These are phyloP conservation scores for Hypomyces rosellus DNA, from an alignment of 2,329 filamentous ascomycete species.

Conservation along the genomic window DNA sequence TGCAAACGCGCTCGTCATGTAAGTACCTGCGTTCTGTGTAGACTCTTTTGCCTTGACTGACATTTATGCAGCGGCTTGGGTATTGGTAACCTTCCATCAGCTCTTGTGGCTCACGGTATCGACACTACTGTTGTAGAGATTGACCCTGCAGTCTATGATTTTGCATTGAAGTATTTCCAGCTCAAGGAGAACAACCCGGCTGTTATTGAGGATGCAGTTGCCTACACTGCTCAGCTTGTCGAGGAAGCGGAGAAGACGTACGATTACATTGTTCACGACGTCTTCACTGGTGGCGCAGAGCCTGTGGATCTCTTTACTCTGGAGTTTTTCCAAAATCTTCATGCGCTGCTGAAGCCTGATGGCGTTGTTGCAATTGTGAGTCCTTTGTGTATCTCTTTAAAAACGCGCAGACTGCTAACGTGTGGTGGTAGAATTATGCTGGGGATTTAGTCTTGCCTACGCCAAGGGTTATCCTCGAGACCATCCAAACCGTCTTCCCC, in stretches of 20 bases:
- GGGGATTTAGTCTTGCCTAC: constrained; percentile 76
- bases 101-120: constrained; percentile 80
- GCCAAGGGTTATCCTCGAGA: constrained; percentile 72
- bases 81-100: constrained; percentile 84
- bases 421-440: constrained; percentile 70
- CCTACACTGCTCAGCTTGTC: constrained; percentile 51
- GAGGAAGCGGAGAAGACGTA: constrained; percentile 47
- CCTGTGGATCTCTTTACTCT: constrained; percentile 81
- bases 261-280: constrained; percentile 94
- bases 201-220: constrained; percentile 75
- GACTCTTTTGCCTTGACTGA: not conserved
- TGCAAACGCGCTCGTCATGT: constrained; percentile 81
- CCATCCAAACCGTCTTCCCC: constrained; percentile 78
- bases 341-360: constrained; percentile 63
- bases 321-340: constrained; percentile 70
- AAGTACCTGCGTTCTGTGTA: constrained; percentile 29
- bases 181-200: constrained; percentile 70
- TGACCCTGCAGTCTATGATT: constrained; percentile 80
- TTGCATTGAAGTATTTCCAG: constrained; percentile 75
- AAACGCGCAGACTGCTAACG: constrained; percentile 13
- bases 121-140: constrained; percentile 93
- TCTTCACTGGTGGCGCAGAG: constrained; percentile 94
- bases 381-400: constrained; percentile 12
- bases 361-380: constrained; percentile 84
- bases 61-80: constrained; percentile 63